Base-by-base conservation (phyloP, 805 yeast species). In the Lachancea cidri region DNA sequence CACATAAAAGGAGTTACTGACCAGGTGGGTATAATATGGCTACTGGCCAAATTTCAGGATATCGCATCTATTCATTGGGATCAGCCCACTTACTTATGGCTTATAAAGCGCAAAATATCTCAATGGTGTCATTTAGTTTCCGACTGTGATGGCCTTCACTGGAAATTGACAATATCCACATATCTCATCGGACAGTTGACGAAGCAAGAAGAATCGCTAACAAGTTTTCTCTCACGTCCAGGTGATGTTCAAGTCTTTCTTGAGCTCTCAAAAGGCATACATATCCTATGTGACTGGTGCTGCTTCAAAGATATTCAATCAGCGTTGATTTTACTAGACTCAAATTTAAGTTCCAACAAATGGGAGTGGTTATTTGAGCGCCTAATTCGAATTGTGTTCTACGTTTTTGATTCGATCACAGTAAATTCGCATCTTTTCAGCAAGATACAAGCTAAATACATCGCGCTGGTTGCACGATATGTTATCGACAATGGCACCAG, bases 281-380 rank as follows among this genome's bases (percentile, higher is more conserved):
- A 46, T 29, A 43, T 53, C 3, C 33, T 60, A 7, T 49, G 54
- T 29, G 56, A 50, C 33, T 55, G 59, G 57, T 49, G 57, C 17
- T 40, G 44, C 27, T 39, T 50, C 41, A 50, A 7, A 24, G 39
- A 15, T 37, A 42, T 17, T 35, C 42, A 16, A 53, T 49, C 30
- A 46, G 51, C 7, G 42, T 37, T 24, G 46, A 52, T 2, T 16
- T 52, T 33, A 25, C 16, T 41, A 7, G 34, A 41, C 29, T 17
- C 32, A 2, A 14, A 49, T 5, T 29, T 48, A 18, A 54, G 48
- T 1, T 20, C 45, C 5, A 49, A 46, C 33, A 42, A 24, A 15
- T 60, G 63, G 62, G 52, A 54, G 33, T 41, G 51, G 7, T 37
- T 41, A 20, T 57, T 57, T 18, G 58, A 58, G 38, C 53, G 53